Evolutionary conservation across 176 grass and related monocot genomes (phyloP), one percentile per base, ranked within the genome.

Genomic region (Oryza australiensis): DNA sequence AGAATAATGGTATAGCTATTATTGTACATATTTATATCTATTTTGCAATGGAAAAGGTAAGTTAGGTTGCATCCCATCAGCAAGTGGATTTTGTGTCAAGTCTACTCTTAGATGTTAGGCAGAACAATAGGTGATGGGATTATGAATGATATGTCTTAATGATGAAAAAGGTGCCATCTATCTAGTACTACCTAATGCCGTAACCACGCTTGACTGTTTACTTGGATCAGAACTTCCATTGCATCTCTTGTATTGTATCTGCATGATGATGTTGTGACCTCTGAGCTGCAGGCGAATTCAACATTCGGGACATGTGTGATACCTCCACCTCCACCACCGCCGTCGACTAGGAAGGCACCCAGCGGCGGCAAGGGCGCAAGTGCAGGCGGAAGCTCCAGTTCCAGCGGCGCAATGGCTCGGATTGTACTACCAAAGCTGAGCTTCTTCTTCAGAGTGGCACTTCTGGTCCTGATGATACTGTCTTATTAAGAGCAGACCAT

Each of bases 251-350:
- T 20, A 45, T 60, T 75, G 8, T 26, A 60, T 60, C 34, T 43
- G 6, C 48, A 40, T 76, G 55, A 26, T 85, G 20, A 63, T 43
- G 22, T 23, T 7, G 12, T 82, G 66, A 84, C 28, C 35, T 80
- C 9, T 70, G 82, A 81, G 0, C 9, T 78, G 42, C 89, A 94
- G 92, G 69, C 81, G 53, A 91, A 89, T 72, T 86, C 89, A 7
- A 91, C 89, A 10, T 89, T 85, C 7, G 92, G 92, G 3, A 85
- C 87, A 11, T 94, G 89, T 4, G 64, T 76, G 16, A 83, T 83
- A 57, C 89, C 92, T 5, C 86, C 89, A 4, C 57, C 87, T 12
- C 81, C 72, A 18, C 86, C 89, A 0, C 78, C 86, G 0, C 82
- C 82, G 0, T 33, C 81, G 14, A 73, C 72, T n/a, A 18, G 51